Evolutionary conservation across 78 protist genomes (phyloP).

Genomic region (Polysphondylium violaceum): DNA sequence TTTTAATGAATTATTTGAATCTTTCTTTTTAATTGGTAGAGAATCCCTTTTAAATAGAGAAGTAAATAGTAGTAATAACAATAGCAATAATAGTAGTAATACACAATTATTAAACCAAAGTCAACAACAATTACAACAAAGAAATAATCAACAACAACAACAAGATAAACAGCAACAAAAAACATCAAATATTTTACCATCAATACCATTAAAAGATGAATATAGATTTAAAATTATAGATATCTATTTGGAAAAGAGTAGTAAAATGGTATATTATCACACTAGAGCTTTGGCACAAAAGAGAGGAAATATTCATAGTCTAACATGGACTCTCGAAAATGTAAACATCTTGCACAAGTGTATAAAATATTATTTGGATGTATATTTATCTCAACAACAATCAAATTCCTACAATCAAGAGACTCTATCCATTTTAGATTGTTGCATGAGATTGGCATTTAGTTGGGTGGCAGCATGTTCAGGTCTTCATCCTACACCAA

Average conservation of each 20-base stretch:
- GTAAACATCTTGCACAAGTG: conserved; percentile 15
- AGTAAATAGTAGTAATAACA: background rate
- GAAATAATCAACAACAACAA: background rate
- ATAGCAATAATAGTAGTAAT: background rate
- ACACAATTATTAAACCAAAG: background rate
- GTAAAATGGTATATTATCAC: conserved; percentile 45
- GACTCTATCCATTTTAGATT: conserved; percentile 13
- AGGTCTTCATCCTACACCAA: background rate
- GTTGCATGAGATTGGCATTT: conserved; percentile 59
- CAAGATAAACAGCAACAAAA: background rate
- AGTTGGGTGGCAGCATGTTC: conserved; percentile 21
- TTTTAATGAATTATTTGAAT: conserved; percentile 61
- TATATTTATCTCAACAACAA: background rate
- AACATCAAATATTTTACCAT: conserved; percentile 15
- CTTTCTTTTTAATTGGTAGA: conserved; percentile 53
- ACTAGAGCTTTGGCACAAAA: conserved; percentile 1
- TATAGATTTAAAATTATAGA: conserved; percentile 54
- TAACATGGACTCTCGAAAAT: conserved; percentile 42
- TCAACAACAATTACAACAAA: conserved; percentile 14
- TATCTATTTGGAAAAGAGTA: conserved; percentile 45
- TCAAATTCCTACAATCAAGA: background rate
- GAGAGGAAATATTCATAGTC: background rate
- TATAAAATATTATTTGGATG: conserved; percentile 28
- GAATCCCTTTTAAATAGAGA: conserved; percentile 42
- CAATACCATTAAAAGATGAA: conserved; percentile 21